phyloP scores from a whole-genome alignment of 768 basidiomycete genomes.

The Mycena crocata region DNA sequence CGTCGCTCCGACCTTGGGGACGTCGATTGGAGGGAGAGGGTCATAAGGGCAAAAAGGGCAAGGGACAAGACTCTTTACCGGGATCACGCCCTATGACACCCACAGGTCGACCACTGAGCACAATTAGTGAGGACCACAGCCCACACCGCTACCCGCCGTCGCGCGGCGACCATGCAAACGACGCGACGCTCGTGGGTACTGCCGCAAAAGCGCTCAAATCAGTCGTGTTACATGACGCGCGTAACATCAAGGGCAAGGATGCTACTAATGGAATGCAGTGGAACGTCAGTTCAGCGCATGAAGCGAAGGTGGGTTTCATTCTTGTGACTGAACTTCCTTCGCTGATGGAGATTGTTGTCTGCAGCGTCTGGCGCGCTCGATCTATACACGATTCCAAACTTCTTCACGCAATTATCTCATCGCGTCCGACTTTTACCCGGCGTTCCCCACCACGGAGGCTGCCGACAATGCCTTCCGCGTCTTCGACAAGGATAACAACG shows the following conservation, averaged over 20 bases:
- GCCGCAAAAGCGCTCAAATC: slow-evolving; percentile 76
- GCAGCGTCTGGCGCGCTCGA: slow-evolving; percentile 76
- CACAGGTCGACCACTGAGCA: slow-evolving; percentile 31
- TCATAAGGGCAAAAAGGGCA: slow-evolving; percentile 30
- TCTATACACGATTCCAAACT: slow-evolving; percentile 72
- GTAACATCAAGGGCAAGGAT: slow-evolving; percentile 69
- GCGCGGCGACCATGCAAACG: slow-evolving; percentile 41
- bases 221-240: slow-evolving; percentile 81
- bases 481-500: slow-evolving; percentile 82
- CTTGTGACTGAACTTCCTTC: neutral
- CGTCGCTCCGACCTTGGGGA: slow-evolving; percentile 23
- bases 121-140: slow-evolving; percentile 24
- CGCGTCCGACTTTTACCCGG: slow-evolving; percentile 77
- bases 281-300: slow-evolving; percentile 66
- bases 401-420: slow-evolving; percentile 69
- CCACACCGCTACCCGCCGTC: slow-evolving; percentile 38
- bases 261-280: slow-evolving; percentile 56
- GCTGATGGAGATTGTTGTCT: neutral
- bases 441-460: slow-evolving; percentile 66
- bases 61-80: slow-evolving; percentile 18
- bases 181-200: slow-evolving; percentile 55
- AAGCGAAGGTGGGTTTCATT: slow-evolving; percentile 68
- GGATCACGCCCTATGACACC: neutral
- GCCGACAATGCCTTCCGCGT: slow-evolving; percentile 79
- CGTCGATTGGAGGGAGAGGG: slow-evolving; percentile 35